Evolutionary conservation across 345 rosid genomes (phyloP), one percentile per base, ranked within the genome.

Genomic region (Odontarrhena argentea): DNA sequence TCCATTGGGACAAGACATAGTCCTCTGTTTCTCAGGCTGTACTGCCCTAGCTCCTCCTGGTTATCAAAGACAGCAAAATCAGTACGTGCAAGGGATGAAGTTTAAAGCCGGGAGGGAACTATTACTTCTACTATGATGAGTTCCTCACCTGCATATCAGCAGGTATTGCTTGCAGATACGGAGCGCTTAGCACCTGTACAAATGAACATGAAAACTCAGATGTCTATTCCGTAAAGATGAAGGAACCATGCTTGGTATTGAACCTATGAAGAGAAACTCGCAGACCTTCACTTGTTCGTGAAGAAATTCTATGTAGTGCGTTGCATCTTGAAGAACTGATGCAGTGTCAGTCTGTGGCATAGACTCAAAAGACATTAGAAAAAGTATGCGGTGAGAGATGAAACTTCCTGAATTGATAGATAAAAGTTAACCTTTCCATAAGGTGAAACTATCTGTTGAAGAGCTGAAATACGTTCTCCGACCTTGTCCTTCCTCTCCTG

Each of bases 241-340:
- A 67, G 11, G 37, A 24, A 44, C 30, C 22, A 46, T 45, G 14
- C 36, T 49, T 35, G 53, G 66, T 47, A 46, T 57, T 9, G 5
- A 10, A 58, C 30, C 41, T 50, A 61, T 53, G 63, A 25, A 40
- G 48, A 76, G 71, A 67, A 71, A 63, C 15, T 45, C 48, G 48
- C 87, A 36, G 56, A 94, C 99, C 96, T 91, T 86, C 46, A 94
- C 95, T 88, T 94, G 99, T 58, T 94, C 97, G 2, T 94, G 99
- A 55, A 91, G 95, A 79, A 94, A 94, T 68, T 65, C 84, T 46
- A 94, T 94, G 84, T 94, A 94, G 8, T 87, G 88, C 87, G 80
- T 82, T 3, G 97, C 86, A 74, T 88, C 97, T 35, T 60, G 74
- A 65, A 94, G 93, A 56, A 94, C 99, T 2, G 99, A 94, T 50